These are phyloP conservation scores for Coemansia brasiliensis DNA, from an alignment of 192 early-diverging fungal species.

Conservation along the genomic window DNA sequence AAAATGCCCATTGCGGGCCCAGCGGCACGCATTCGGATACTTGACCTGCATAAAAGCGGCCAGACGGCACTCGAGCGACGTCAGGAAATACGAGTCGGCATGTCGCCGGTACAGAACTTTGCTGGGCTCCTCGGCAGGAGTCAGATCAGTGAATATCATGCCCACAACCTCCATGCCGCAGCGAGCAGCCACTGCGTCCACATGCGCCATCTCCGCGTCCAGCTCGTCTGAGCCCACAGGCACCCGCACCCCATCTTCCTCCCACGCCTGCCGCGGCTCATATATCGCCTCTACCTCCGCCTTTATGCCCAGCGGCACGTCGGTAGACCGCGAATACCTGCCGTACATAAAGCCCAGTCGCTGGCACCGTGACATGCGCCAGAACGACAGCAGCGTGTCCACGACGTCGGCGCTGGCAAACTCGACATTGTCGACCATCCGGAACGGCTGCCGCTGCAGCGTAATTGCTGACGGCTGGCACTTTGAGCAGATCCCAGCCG, in stretches of 20 bases:
- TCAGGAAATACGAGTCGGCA: slow-evolving; percentile 89
- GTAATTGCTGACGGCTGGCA: slow-evolving; percentile 95
- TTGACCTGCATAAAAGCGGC: slow-evolving; percentile 80
- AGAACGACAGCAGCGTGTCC: slow-evolving; percentile 83
- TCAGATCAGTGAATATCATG: slow-evolving; percentile 94
- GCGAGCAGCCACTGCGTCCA: slow-evolving; percentile 61
- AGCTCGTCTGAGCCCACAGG: slow-evolving; percentile 61
- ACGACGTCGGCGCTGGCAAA: slow-evolving; percentile 80
- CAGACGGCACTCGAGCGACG: slow-evolving; percentile 85
- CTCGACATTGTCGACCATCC: slow-evolving; percentile 96
- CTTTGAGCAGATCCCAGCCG: slow-evolving; percentile 94
- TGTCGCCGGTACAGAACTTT: slow-evolving; percentile 89
- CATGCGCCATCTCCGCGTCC: slow-evolving; percentile 40
- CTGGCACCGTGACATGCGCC: slow-evolving; percentile 84
- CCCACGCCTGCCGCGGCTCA: slow-evolving; percentile 85
- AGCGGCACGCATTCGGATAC: slow-evolving; percentile 70
- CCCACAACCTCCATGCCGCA: slow-evolving; percentile 78
- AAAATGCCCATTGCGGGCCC: slow-evolving; percentile 76
- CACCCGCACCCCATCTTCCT: slow-evolving; percentile 72
- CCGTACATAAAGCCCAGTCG: slow-evolving; percentile 95
- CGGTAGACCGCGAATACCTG: slow-evolving; percentile 81
- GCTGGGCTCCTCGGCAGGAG: slow-evolving; percentile 74
- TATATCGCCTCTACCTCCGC: slow-evolving; percentile 93
- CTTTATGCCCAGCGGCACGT: slow-evolving; percentile 94
- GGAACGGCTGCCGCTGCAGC: slow-evolving; percentile 84